A percentile compares a stretch with the other conserved stretches of the same genome.
phyloP scores from a whole-genome alignment of 441 rosid genomes.

The California macrophylla region DNA sequence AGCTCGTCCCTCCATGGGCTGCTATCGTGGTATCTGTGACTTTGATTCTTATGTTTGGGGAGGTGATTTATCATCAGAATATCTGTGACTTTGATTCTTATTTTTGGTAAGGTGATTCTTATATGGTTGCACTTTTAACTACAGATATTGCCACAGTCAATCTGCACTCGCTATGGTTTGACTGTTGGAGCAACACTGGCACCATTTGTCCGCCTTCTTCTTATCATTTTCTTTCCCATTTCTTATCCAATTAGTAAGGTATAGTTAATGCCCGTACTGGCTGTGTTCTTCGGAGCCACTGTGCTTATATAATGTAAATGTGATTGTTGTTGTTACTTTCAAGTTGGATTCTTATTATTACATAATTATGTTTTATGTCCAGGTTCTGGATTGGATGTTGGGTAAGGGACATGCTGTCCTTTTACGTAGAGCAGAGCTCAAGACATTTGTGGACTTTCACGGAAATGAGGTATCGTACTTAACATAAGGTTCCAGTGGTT shows the following conservation, averaged over 20 bases:
- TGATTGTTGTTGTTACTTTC: neutral
- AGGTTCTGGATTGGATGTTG: conserved; percentile 21
- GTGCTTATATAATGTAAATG: neutral
- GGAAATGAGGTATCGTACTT: conserved; percentile 8
- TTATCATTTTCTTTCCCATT: conserved; percentile 21
- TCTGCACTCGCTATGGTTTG: conserved; percentile 24
- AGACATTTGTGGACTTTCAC: conserved; percentile 11
- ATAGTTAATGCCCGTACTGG: neutral
- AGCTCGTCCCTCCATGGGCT: conserved; percentile 50
- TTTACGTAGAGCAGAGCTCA: conserved; percentile 28
- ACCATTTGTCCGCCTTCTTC: conserved; percentile 23
- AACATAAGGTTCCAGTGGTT: neutral
- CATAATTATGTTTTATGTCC: neutral
- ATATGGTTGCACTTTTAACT: neutral
- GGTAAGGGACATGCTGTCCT: conserved; percentile 27
- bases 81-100: neutral
- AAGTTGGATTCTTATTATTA: neutral
- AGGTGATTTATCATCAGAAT: conserved; percentile 33
- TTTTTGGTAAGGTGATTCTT: neutral
- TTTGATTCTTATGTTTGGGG: conserved; percentile 61
- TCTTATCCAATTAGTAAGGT: conserved; percentile 29
- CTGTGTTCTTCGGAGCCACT: neutral
- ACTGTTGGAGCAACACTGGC: conserved; percentile 22
- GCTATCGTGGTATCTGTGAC: conserved; percentile 62
- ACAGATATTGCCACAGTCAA: conserved; percentile 24